Evolutionary conservation across 1,139 yeast genomes (phyloP).

Genomic region (Starmera stellimalicola): DNA sequence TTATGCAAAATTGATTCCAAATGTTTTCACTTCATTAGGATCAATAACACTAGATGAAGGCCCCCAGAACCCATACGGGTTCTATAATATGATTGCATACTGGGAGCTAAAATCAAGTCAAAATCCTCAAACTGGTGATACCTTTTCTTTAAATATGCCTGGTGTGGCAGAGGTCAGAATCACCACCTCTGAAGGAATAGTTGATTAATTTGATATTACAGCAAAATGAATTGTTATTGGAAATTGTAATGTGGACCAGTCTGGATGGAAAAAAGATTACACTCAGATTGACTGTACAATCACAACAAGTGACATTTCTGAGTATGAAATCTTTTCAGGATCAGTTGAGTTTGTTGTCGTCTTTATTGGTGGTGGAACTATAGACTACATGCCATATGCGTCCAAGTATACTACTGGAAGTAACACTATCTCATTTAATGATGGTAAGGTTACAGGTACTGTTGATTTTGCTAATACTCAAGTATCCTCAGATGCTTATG

Average conservation of each 20-base stretch:
- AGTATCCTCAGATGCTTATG: background rate
- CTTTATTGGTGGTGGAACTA: constrained; percentile 2
- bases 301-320: background rate
- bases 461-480: constrained; percentile 7
- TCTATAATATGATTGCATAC: background rate
- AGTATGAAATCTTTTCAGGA: background rate
- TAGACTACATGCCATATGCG: background rate
- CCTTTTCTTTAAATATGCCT: background rate
- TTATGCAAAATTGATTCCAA: background rate
- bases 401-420: background rate
- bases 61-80: background rate
- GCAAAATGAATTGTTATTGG: background rate
- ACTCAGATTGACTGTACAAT: constrained; percentile 1
- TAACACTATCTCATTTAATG: constrained; percentile 7
- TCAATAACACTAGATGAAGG: background rate
- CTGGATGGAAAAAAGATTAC: background rate
- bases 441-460: constrained; percentile 11
- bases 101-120: background rate
- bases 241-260: background rate
- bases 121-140: background rate
- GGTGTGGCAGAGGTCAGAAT: background rate
- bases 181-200: background rate
- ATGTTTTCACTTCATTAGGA: background rate
- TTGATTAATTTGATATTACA: background rate
- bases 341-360: background rate